Evolutionary conservation across 192 early-diverging fungal genomes (phyloP), one percentile per base, ranked within the genome.

Genomic region (Kappamyces sp.): DNA sequence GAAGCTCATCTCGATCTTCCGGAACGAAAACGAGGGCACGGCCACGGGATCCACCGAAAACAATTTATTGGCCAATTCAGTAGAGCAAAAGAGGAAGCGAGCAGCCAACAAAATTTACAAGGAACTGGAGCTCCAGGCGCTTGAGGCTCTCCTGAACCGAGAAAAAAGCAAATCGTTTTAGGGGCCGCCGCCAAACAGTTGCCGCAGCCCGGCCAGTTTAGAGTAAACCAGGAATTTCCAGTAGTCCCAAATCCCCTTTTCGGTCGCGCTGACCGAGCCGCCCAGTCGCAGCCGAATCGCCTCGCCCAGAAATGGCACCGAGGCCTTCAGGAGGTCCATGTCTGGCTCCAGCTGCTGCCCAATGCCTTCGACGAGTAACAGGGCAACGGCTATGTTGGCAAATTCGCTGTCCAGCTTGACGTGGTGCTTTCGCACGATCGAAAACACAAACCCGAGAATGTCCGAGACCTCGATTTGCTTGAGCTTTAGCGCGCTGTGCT

Each of bases 401-500:
- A 96, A 98, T 61, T 95, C 93, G 0, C 93, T 91, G 63, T 94
- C 96, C 50, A 98, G 75, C 50, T 88, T 84, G 0, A 98, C 93
- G 59, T 91, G 91, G 67, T 98, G 91, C 3, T 73, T 71, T n/a
- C 93, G 78, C 2, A 96, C 93, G 79, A 90, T 89, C 33, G 71
- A 58, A 78, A 93, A 88, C 2, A 94, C 91, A 3, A 77, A 79
- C 3, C 66, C 55, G n/a, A 98, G 75, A 14, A 98, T 76, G 62
- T 89, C 85, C 0, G 79, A 81, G 53, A 96, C 88, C 29, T 81
- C 86, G 38, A 98, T 77, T 45, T 88, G 79, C 61, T 94, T 73
- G 9, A 86, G 84, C 15, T 78, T 77, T 5, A 78, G 30, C 53
- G 72, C 39, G 35, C 61, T 36, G 60, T 53, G 61, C 51, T 86